Evolutionary conservation across 805 yeast genomes (phyloP).

Genomic region (Metschnikowia kofuensis): DNA sequence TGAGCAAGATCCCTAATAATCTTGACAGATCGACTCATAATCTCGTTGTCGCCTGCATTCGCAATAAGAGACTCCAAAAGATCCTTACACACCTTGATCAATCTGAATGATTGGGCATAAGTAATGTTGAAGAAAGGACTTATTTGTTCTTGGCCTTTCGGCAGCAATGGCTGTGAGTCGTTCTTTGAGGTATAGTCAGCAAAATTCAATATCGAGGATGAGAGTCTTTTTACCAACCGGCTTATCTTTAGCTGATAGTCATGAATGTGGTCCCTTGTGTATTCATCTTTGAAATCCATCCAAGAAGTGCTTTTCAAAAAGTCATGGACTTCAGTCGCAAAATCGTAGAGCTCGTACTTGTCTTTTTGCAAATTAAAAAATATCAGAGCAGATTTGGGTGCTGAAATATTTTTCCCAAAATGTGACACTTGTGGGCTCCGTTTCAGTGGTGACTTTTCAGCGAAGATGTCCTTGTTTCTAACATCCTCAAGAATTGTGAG

Average conservation of each 20-base stretch:
- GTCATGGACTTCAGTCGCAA: constrained; percentile 31
- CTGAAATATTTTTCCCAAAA: neutral
- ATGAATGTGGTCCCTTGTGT: constrained; percentile 24
- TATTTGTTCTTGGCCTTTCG: constrained; percentile 11
- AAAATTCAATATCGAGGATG: constrained; percentile 26
- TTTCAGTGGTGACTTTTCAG: neutral
- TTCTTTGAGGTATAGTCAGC: constrained; percentile 29
- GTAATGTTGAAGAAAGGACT: constrained; percentile 35
- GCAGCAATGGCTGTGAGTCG: constrained; percentile 6
- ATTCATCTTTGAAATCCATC: constrained; percentile 17
- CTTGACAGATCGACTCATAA: constrained; percentile 29
- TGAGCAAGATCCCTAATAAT: constrained; percentile 37
- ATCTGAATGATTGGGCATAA: constrained; percentile 30
- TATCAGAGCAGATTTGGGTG: constrained; percentile 5
- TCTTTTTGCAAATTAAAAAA: constrained; percentile 25
- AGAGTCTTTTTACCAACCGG: constrained; percentile 35
- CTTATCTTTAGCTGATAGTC: constrained; percentile 41
- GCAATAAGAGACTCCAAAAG: constrained; percentile 30
- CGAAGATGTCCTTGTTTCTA: neutral
- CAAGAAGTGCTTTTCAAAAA: constrained; percentile 5
- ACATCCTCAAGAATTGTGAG: constrained; percentile 3
- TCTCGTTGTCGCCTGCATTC: constrained; percentile 25
- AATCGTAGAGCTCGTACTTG: constrained; percentile 37
- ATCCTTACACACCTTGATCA: constrained; percentile 35
- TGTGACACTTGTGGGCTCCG: neutral